Percentiles rank a stretch among this genome's conserved stretches.
Evolutionary conservation across 2,329 filamentous ascomycete species (phyloP).

Genomic region (Pseudogymnoascus sp.): DNA sequence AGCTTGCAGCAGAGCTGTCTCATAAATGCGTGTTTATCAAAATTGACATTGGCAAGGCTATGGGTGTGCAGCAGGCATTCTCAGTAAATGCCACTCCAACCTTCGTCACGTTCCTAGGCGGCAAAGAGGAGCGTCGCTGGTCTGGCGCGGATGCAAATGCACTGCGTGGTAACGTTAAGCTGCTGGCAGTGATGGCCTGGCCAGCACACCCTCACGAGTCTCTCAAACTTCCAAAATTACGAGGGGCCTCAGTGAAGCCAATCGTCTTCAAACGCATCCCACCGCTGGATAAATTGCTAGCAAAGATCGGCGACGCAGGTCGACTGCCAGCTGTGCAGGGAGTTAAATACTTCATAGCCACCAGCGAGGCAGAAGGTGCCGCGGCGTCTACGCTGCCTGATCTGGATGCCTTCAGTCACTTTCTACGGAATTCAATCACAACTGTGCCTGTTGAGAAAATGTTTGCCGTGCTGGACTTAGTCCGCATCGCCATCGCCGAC

Average conservation of each 20-base stretch:
- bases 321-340: slow-evolving; percentile 50
- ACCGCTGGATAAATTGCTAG: slow-evolving; percentile 70
- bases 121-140: slow-evolving; percentile 72
- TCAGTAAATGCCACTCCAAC: slow-evolving; percentile 72
- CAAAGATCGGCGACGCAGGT: slow-evolving; percentile 63
- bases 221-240: slow-evolving; percentile 61
- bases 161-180: slow-evolving; percentile 61
- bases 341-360: slow-evolving; percentile 63
- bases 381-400: slow-evolving; percentile 63
- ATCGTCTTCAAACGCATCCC: slow-evolving; percentile 67
- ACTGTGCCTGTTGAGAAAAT: slow-evolving; percentile 54
- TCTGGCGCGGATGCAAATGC: slow-evolving; percentile 61
- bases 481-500: slow-evolving; percentile 70
- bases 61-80: slow-evolving; percentile 56
- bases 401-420: slow-evolving; percentile 53
- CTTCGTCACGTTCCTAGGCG: slow-evolving; percentile 75
- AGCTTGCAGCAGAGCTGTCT: slow-evolving; percentile 65
- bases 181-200: slow-evolving; percentile 66
- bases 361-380: slow-evolving; percentile 46
- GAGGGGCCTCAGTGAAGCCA: slow-evolving; percentile 52
- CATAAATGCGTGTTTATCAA: slow-evolving; percentile 67
- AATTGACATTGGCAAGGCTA: slow-evolving; percentile 64
- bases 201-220: slow-evolving; percentile 67
- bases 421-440: slow-evolving; percentile 47
- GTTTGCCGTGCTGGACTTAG: slow-evolving; percentile 79